Conservation (phyloP, 2,329 filamentous ascomycete genomes). For the Lachnellula arida region DNA sequence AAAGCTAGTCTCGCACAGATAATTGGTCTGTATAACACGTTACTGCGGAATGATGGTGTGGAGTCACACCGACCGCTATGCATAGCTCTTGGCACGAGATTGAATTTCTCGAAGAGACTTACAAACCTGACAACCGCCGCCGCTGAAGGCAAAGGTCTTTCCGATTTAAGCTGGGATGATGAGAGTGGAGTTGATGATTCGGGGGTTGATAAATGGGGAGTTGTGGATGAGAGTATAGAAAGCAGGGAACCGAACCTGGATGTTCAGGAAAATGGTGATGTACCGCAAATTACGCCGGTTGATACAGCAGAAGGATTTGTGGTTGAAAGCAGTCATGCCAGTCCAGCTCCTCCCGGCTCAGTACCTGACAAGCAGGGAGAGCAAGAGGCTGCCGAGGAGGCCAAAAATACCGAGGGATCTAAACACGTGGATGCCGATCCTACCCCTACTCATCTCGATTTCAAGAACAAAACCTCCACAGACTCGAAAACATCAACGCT, state of each 20-base stretch:
- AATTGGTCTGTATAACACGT: slow-evolving; percentile 52
- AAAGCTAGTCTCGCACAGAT: slow-evolving; percentile 51
- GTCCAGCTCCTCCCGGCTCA: not conserved
- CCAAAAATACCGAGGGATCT: not conserved
- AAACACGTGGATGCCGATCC: not conserved
- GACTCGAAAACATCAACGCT: not conserved
- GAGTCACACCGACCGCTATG: slow-evolving; percentile 51
- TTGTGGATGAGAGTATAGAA: slow-evolving; percentile 4
- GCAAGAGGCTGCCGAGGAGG: not conserved
- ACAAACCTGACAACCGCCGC: slow-evolving; percentile 47
- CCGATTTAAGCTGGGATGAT: slow-evolving; percentile 25
- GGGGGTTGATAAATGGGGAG: slow-evolving; percentile 15
- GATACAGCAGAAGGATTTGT: not conserved
- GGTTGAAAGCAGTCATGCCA: slow-evolving; percentile 1
- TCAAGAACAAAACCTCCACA: not conserved
- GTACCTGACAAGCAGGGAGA: slow-evolving; percentile 1
- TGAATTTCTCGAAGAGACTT: slow-evolving; percentile 49
- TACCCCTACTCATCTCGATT: not conserved
- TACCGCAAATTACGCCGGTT: not conserved
- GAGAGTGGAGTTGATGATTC: slow-evolving; percentile 20
- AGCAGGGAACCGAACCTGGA: not conserved
- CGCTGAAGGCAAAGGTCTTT: slow-evolving; percentile 49
- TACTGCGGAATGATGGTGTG: slow-evolving; percentile 55
- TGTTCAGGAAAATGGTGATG: not conserved
- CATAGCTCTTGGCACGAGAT: slow-evolving; percentile 49